Conservation (phyloP, 2,329 filamentous ascomycete species). For the Ceratocystis variospora region DNA sequence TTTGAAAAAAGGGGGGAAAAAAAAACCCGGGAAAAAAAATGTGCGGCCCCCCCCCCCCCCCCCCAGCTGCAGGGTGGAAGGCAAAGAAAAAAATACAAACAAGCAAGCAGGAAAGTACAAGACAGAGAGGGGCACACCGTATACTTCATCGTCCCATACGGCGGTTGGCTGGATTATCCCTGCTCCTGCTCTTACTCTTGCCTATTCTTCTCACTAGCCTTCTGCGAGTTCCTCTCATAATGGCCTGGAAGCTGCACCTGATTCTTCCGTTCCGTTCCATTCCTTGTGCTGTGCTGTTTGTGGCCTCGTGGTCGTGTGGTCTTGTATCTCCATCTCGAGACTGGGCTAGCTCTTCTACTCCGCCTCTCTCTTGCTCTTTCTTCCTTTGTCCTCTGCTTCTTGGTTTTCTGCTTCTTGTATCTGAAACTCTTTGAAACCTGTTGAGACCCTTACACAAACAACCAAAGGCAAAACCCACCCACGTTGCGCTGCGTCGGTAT, state of each 20-base stretch:
- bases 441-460: constrained; percentile 6
- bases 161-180: background rate
- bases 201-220: background rate
- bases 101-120: background rate
- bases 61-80: background rate
- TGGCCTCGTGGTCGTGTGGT: background rate
- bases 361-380: background rate
- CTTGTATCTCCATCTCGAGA: background rate
- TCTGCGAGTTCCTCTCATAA: background rate
- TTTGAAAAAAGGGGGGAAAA: too few relatives aligned
- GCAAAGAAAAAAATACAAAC: background rate
- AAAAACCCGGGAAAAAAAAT: too few relatives aligned
- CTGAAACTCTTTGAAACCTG: constrained; percentile 1
- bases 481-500: background rate
- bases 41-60: too few relatives aligned
- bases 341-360: background rate
- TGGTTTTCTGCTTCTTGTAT: background rate
- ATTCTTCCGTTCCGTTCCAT: too few relatives aligned
- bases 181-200: background rate
- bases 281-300: background rate
- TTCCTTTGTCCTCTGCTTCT: background rate
- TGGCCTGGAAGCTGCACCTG: too few relatives aligned
- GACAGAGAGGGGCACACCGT: background rate
- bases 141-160: background rate
- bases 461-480: background rate